Base-by-base conservation (phyloP, 305 asterid species). In the Euphrasia arctica region DNA sequence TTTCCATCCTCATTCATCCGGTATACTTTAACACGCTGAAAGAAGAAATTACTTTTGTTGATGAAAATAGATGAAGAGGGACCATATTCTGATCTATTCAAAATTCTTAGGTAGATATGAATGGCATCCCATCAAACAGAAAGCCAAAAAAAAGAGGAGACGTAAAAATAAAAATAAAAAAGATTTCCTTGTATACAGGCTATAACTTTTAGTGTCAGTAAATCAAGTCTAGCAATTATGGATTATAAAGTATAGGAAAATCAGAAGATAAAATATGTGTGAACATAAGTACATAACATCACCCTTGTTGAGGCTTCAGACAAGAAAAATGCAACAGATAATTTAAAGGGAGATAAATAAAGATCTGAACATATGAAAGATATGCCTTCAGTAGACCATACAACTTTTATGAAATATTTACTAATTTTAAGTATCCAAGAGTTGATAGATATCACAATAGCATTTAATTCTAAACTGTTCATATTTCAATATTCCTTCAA, bases 1-100 rank as follows among this genome's bases (percentile, higher is more conserved):
- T 88, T 90, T 41, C 97, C 97, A 62, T 93, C 94, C 54, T 78
- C 99, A 80, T 79, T 90, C 79, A 88, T 80, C 39, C 95, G 96
- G 74, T 93, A 93, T 51, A 93, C 95, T 84, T 90, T 93, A 55
- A 93, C 99, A 60, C 95, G 96, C 99, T 93, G 89, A 64, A 77
- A 74, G 25, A 11, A 42, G 67, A 54, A 22, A 27, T 11, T 10
- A 48, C 45, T 56, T 54, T 29, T 51, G 60, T 27, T 8, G 28
- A 28, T 42, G 47, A 39, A 60, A 29, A 60, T 47, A 18, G 39
- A 68, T 28, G 32, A 28, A 70, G 13, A 41, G 32, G 42, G 25
- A 60, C 18, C 52, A 54, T 14, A 32, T n/a, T 69, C 48, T 11
- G 41, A 51, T 36, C 52, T 55, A 63, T 58, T 39, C 34, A 72